phyloP scores from a whole-genome alignment of 139 green algal genomes.

The Chlamydomonas sp. region DNA sequence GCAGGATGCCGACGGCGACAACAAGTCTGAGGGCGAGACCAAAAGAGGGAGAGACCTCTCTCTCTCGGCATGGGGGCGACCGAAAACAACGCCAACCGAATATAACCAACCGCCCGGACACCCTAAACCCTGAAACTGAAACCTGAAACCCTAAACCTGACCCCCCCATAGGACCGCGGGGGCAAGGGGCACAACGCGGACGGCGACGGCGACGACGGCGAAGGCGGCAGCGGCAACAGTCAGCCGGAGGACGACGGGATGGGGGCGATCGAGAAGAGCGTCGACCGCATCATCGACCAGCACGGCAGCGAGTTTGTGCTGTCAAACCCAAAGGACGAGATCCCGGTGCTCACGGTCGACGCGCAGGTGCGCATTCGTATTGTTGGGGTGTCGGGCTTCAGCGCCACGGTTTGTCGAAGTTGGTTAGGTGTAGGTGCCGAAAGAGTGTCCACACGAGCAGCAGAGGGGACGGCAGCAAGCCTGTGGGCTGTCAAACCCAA shows the following conservation, averaged over 20 bases:
- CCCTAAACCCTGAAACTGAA: too few relatives aligned
- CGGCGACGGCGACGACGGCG: not conserved
- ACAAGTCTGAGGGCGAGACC: too few relatives aligned
- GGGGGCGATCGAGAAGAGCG: conserved; percentile 41
- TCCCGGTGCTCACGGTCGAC: conserved; percentile 4
- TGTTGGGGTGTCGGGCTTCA: not conserved
- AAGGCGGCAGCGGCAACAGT: not conserved
- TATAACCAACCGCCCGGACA: too few relatives aligned
- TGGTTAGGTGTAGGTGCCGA: not conserved
- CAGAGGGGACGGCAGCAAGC: too few relatives aligned
- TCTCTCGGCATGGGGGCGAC: too few relatives aligned
- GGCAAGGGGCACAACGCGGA: too few relatives aligned
- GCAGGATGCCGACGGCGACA: too few relatives aligned
- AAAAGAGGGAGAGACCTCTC: too few relatives aligned
- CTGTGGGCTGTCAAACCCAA: too few relatives aligned
- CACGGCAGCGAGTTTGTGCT: conserved; percentile 98
- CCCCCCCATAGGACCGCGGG: too few relatives aligned
- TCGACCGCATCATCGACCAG: conserved; percentile 90
- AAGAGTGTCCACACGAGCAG: not conserved
- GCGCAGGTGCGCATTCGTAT: not conserved
- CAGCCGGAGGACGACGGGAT: not conserved
- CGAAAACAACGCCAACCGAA: too few relatives aligned
- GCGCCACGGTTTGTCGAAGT: not conserved
- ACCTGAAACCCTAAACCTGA: too few relatives aligned
- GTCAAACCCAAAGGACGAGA: conserved; percentile 72